Conservation (phyloP, 1,284 basidiomycete species). For the Neonothopanus nambi region DNA sequence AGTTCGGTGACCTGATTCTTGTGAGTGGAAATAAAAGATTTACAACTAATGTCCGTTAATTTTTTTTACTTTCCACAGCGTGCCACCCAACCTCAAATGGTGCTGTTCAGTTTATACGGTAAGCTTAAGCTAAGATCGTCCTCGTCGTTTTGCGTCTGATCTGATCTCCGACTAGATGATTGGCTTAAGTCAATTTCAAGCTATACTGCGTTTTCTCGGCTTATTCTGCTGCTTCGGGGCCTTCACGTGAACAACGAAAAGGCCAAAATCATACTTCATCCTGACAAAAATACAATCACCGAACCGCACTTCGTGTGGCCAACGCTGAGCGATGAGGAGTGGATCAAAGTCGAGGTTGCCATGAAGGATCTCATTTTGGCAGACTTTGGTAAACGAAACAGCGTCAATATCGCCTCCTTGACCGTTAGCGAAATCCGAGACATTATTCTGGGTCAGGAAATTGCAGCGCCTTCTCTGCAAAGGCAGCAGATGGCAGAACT, state of each 20-base stretch:
- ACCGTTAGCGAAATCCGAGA: conserved; percentile 96
- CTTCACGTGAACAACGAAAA: conserved; percentile 99
- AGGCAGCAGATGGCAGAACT: conserved; percentile 99
- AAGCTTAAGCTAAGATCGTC: conserved; percentile 17
- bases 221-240: conserved; percentile 93
- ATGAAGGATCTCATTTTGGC: conserved; percentile 92
- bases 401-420: conserved; percentile 96
- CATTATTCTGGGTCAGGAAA: conserved; percentile 97
- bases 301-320: conserved; percentile 99
- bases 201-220: conserved; percentile 98
- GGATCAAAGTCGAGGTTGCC: conserved; percentile 99
- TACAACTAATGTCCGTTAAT: background rate
- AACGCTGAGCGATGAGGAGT: conserved; percentile 91
- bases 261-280: conserved; percentile 92
- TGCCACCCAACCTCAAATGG: conserved; percentile 99
- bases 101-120: conserved; percentile 96
- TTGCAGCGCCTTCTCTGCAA: conserved; percentile 89
- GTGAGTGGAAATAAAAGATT: conserved; percentile 36
- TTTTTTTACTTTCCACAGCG: conserved; percentile 46
- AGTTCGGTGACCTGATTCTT: conserved; percentile 97
- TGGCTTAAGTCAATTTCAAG: conserved; percentile 99
- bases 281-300: conserved; percentile 93
- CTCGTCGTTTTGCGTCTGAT: background rate
- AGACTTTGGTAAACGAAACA: conserved; percentile 99
- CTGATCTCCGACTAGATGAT: conserved; percentile 61